Conservation (phyloP, 1,139 yeast species). For the Magnusiomyces clavatus region DNA sequence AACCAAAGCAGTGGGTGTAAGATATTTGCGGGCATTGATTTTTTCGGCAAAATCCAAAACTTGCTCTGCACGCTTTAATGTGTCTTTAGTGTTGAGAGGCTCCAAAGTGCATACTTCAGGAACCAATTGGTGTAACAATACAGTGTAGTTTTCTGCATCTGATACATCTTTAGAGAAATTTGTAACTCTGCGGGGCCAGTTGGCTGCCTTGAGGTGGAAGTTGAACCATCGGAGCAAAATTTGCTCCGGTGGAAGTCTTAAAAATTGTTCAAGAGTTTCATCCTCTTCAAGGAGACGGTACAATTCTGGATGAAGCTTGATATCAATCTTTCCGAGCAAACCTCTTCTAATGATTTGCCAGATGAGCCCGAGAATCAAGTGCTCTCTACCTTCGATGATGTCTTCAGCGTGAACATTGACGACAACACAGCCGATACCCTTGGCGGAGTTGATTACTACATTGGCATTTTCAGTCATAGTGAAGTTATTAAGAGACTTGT, state of each 20-base stretch:
- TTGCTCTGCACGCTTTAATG: slow-evolving; percentile 77
- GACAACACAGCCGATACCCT: slow-evolving; percentile 97
- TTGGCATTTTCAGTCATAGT: slow-evolving; percentile 96
- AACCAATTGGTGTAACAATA: slow-evolving; percentile 77
- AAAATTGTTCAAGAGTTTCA: slow-evolving; percentile 92
- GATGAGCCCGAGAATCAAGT: slow-evolving; percentile 85
- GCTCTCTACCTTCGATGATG: slow-evolving; percentile 94
- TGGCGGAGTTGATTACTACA: slow-evolving; percentile 94
- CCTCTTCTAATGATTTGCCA: slow-evolving; percentile 99
- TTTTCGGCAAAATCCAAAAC: slow-evolving; percentile 81
- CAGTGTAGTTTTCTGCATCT: slow-evolving; percentile 94
- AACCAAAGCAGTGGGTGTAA: slow-evolving; percentile 87
- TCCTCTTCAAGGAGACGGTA: slow-evolving; percentile 92
- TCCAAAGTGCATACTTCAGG: slow-evolving; percentile 74
- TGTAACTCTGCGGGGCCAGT: slow-evolving; percentile 73
- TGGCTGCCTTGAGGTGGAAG: slow-evolving; percentile 91
- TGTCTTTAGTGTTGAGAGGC: slow-evolving; percentile 69
- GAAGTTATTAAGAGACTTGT: slow-evolving; percentile 82
- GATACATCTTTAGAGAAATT: slow-evolving; percentile 83
- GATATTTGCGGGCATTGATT: slow-evolving; percentile 85
- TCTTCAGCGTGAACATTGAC: slow-evolving; percentile 97
- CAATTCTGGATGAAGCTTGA: slow-evolving; percentile 91
- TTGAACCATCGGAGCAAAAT: slow-evolving; percentile 96
- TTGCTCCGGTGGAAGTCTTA: slow-evolving; percentile 96
- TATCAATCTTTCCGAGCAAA: slow-evolving; percentile 85